Conservation (phyloP, 306 rosid genomes). For the Quercus robur region DNA sequence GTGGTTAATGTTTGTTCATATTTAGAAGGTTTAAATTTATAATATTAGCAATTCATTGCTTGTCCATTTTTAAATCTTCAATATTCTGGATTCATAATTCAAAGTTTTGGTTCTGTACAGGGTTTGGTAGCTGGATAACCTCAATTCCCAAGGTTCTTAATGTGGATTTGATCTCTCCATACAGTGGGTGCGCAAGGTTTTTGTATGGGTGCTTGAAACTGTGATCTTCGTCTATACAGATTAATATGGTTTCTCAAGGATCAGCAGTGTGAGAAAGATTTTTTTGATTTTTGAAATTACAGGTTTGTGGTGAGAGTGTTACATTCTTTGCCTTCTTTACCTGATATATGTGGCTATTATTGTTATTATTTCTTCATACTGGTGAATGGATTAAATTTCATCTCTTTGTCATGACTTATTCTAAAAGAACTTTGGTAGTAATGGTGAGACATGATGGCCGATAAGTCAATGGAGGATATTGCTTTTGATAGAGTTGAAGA, state of each 20-base stretch:
- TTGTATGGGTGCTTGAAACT: constrained; percentile 18
- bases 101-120: constrained; percentile 18
- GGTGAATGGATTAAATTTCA: not conserved
- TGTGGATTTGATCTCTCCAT: constrained; percentile 8
- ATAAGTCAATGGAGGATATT: not conserved
- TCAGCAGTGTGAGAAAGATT: constrained; percentile 20
- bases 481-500: not conserved
- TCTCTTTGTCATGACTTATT: not conserved
- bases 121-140: constrained; percentile 13
- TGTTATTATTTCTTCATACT: not conserved
- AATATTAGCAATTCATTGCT: not conserved
- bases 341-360: not conserved
- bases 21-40: not conserved
- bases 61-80: not conserved
- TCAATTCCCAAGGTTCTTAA: not conserved
- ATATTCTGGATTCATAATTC: not conserved
- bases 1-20: not conserved
- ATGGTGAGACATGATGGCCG: not conserved
- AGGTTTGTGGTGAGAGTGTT: constrained; percentile 21
- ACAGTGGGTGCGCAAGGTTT: not conserved
- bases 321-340: not conserved
- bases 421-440: not conserved
- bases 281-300: constrained; percentile 15
- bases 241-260: constrained; percentile 5
- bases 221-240: constrained; percentile 11